Percentiles rank a stretch among this genome's conserved stretches.
phyloP scores from a whole-genome alignment of 2,329 filamentous ascomycete species.

The Coniochaeta sp. region DNA sequence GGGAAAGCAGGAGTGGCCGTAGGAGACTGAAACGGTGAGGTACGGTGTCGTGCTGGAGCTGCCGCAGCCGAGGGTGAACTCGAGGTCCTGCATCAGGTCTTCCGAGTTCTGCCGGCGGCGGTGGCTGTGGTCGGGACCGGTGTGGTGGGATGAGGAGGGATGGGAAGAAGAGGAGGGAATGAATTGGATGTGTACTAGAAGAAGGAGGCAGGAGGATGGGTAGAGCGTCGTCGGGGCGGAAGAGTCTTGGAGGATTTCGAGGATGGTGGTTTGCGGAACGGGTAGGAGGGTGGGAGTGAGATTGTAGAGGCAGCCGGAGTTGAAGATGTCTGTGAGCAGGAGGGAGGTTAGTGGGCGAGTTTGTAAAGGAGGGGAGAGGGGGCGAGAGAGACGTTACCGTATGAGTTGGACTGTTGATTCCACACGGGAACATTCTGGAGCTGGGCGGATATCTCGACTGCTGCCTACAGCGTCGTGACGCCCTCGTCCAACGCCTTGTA shows the following conservation, averaged over 20 bases:
- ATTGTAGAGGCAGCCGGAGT: conserved; percentile 43
- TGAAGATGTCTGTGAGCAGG: conserved; percentile 27
- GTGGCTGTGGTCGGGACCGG: too few relatives aligned
- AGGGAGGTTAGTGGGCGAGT: too few relatives aligned
- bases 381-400: conserved; percentile 8
- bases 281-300: conserved; percentile 39
- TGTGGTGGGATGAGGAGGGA: too few relatives aligned
- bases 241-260: conserved; percentile 40
- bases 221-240: neutral
- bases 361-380: neutral
- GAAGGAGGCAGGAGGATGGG: conserved; percentile 22
- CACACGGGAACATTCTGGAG: too few relatives aligned
- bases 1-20: conserved; percentile 50
- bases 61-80: conserved; percentile 47
- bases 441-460: conserved; percentile 39
- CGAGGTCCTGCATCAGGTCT: conserved; percentile 51
- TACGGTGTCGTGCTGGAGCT: conserved; percentile 40
- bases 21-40: conserved; percentile 43
- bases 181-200: conserved; percentile 42
- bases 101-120: conserved; percentile 38
- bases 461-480: conserved; percentile 35
- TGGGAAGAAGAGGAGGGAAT: conserved; percentile 14
- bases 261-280: conserved; percentile 28
- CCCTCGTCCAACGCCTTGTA: conserved; percentile 25
- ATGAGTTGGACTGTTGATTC: conserved; percentile 3